Conservation (phyloP, 2,329 filamentous ascomycete species). For the Scytalidium sp. region DNA sequence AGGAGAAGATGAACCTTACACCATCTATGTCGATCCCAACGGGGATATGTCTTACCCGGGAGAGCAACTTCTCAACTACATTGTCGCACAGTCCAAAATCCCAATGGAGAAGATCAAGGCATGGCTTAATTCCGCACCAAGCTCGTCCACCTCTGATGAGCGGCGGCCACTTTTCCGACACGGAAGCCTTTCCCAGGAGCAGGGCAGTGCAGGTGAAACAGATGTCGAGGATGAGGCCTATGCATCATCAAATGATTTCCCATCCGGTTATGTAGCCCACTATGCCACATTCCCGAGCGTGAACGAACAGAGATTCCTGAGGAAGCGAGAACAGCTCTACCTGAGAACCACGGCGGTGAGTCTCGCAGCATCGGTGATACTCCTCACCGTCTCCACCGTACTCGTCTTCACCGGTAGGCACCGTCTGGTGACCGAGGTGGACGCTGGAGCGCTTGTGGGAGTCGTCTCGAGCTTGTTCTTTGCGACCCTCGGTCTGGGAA, state of each 20-base stretch:
- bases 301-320: conserved; percentile 45
- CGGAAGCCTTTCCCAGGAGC: conserved; percentile 16
- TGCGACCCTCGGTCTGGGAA: conserved; percentile 58
- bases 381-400: conserved; percentile 62
- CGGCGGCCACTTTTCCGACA: conserved; percentile 22
- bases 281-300: conserved; percentile 52
- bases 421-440: conserved; percentile 67
- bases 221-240: conserved; percentile 49
- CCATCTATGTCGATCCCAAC: conserved; percentile 73
- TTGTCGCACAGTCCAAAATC: conserved; percentile 39
- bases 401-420: conserved; percentile 67
- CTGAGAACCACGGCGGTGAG: conserved; percentile 50
- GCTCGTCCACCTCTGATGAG: conserved; percentile 19
- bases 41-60: conserved; percentile 58
- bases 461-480: conserved; percentile 65
- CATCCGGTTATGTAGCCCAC: conserved; percentile 50
- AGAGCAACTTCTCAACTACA: conserved; percentile 43
- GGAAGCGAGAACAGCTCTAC: conserved; percentile 54
- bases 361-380: conserved; percentile 57
- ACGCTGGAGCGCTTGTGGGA: conserved; percentile 68
- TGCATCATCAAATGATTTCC: conserved; percentile 45
- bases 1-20: conserved; percentile 58
- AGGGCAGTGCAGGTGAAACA: conserved; percentile 27
- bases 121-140: conserved; percentile 40
- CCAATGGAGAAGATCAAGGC: conserved; percentile 49